These are phyloP conservation scores for Penicillium sp. DNA, from an alignment of 2,329 filamentous ascomycete species.

Conservation along the genomic window DNA sequence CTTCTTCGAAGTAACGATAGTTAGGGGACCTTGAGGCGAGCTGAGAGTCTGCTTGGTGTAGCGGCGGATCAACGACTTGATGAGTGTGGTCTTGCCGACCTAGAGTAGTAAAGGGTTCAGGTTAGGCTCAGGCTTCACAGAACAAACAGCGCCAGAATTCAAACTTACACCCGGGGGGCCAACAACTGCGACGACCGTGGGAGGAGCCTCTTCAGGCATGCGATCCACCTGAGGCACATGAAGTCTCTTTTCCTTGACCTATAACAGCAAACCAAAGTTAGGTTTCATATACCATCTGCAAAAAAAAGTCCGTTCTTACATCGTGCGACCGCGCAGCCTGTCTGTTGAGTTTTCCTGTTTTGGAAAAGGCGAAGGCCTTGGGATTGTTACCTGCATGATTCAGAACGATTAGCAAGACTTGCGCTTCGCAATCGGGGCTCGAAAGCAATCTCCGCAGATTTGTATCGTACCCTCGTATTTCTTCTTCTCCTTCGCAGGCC, in stretches of 20 bases:
- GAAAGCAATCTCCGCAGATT: conserved; percentile 11
- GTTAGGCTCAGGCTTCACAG: conserved; percentile 1
- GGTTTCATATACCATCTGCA: conserved; percentile 3
- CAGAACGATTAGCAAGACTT: conserved; percentile 4
- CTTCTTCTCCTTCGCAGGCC: conserved; percentile 87
- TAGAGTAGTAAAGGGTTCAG: conserved; percentile 16
- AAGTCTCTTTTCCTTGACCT: conserved; percentile 92
- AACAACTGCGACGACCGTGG: conserved; percentile 88
- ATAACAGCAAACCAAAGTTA: conserved; percentile 16
- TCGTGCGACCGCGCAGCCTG: conserved; percentile 58
- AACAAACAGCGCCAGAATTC: neutral
- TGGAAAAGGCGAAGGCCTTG: conserved; percentile 83
- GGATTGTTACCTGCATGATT: conserved; percentile 66
- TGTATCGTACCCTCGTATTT: conserved; percentile 57
- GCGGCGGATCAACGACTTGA: conserved; percentile 89
- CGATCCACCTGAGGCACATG: conserved; percentile 97
- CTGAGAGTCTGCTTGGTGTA: conserved; percentile 95
- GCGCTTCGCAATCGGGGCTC: neutral
- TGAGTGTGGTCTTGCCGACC: conserved; percentile 85
- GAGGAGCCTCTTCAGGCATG: conserved; percentile 90
- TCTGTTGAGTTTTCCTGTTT: conserved; percentile 75
- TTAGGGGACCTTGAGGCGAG: conserved; percentile 86
- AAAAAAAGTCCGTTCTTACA: conserved; percentile 36
- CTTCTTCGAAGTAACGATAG: conserved; percentile 93
- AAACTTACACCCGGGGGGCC: conserved; percentile 78